A percentile compares a stretch with the other conserved stretches of the same genome.
Evolutionary conservation across 2,329 filamentous ascomycete species (phyloP).

Genomic region (Dryadomyces quercivorus): DNA sequence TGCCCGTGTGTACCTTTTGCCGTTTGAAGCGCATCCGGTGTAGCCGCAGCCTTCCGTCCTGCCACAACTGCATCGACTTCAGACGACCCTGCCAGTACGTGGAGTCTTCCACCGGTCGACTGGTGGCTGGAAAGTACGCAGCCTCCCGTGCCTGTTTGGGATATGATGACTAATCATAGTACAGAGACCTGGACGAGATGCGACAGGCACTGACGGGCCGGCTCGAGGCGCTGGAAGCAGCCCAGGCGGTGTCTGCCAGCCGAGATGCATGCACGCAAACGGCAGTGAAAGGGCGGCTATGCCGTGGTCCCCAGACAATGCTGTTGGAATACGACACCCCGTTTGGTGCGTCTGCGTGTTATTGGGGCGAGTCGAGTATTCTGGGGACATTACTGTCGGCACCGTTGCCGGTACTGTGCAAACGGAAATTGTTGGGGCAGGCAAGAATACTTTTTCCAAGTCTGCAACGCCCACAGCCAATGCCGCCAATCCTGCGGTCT

Average conservation of each 20-base stretch:
- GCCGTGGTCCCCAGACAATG: neutral
- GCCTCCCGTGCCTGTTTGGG: neutral
- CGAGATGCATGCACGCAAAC: neutral
- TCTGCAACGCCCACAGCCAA: neutral
- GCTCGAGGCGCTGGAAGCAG: neutral
- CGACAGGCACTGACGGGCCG: neutral
- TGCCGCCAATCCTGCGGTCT: neutral
- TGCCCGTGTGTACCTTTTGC: neutral
- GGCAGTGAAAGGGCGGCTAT: neutral
- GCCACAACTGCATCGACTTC: constrained; percentile 1
- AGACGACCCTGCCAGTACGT: neutral
- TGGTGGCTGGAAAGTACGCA: neutral
- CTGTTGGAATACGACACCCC: neutral
- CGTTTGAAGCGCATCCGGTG: neutral
- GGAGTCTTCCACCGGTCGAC: neutral
- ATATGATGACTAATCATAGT: neutral
- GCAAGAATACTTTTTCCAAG: neutral
- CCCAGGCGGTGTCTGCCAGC: too few species aligned
- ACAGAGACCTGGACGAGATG: neutral
- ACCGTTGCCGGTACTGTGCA: neutral
- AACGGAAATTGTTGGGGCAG: neutral
- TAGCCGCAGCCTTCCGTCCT: neutral
- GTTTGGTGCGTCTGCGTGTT: neutral
- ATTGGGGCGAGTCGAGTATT: constrained; percentile 1
- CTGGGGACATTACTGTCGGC: neutral